These are phyloP conservation scores for Tympanopsis confertula DNA, from an alignment of 2,329 filamentous ascomycete genomes.

Conservation along the genomic window DNA sequence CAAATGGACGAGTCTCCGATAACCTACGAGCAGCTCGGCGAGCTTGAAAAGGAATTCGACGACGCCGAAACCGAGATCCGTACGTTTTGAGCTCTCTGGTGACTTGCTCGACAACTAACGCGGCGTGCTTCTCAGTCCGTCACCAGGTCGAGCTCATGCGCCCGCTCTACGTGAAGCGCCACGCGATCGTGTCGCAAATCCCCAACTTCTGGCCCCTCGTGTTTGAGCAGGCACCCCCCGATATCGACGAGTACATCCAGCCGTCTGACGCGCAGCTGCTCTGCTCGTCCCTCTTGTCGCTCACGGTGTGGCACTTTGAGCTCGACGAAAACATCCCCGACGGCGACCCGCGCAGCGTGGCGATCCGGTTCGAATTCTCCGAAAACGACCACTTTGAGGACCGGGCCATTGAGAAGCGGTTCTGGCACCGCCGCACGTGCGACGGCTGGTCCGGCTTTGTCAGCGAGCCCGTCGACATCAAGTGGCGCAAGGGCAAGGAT, in stretches of 20 bases:
- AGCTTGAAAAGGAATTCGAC: constrained; percentile 75
- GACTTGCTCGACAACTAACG: constrained; percentile 2
- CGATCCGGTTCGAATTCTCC: constrained; percentile 66
- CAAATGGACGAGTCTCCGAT: constrained; percentile 29
- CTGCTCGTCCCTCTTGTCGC: constrained; percentile 49
- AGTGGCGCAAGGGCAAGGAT: constrained; percentile 80
- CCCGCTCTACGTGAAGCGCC: constrained; percentile 67
- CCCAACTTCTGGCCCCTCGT: constrained; percentile 92
- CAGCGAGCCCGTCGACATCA: constrained; percentile 76
- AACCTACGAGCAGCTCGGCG: constrained; percentile 65
- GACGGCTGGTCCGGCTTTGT: constrained; percentile 67
- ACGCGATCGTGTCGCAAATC: constrained; percentile 59
- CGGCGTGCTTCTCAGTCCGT: constrained; percentile 45
- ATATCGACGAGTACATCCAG: constrained; percentile 81
- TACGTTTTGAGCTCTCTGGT: constrained; percentile 31
- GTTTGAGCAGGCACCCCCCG: constrained; percentile 72
- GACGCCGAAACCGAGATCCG: constrained; percentile 72
- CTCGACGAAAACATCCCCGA: constrained; percentile 34
- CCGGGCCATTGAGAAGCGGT: constrained; percentile 74
- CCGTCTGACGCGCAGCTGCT: constrained; percentile 68
- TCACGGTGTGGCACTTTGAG: constrained; percentile 74
- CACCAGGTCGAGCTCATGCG: constrained; percentile 57
- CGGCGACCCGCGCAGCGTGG: constrained; percentile 72
- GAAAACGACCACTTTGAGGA: constrained; percentile 77
- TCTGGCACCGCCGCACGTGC: constrained; percentile 66